These are phyloP conservation scores for Schizochytrium sp. DNA, from an alignment of 108 stramenopile genomes.

Conservation along the genomic window DNA sequence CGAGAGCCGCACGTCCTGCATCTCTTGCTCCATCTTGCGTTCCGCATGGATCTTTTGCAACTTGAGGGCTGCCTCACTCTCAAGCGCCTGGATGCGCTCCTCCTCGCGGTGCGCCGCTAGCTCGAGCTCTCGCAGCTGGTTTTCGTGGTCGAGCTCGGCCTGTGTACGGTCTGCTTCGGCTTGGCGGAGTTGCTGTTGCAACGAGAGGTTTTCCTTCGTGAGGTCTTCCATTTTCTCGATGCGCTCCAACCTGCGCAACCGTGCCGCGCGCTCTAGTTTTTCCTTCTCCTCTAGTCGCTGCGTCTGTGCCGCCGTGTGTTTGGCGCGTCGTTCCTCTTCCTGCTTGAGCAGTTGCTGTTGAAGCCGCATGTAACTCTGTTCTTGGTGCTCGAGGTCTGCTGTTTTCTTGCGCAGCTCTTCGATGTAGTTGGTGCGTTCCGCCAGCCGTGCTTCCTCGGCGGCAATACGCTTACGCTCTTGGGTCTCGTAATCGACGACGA, in stretches of 20 bases:
- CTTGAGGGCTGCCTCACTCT: background rate
- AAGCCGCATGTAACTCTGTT: background rate
- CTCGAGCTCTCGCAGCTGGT: background rate
- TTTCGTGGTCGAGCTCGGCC: background rate
- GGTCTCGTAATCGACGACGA: background rate
- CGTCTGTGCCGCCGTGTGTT: background rate
- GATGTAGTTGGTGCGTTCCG: background rate
- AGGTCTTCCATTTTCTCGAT: constrained; percentile 4
- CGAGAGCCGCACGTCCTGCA: background rate
- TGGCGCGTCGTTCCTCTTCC: background rate
- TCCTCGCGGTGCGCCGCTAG: background rate
- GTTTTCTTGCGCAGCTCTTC: background rate
- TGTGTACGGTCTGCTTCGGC: background rate
- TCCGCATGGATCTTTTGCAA: background rate
- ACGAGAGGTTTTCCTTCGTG: background rate
- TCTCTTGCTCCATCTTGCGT: constrained; percentile 4
- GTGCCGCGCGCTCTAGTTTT: background rate
- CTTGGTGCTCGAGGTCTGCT: background rate
- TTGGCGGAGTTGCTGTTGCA: background rate
- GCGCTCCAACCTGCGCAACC: background rate
- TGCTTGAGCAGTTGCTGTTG: background rate
- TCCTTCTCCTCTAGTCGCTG: background rate
- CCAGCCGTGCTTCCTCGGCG: background rate
- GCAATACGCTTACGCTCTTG: background rate
- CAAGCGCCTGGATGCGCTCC: background rate